Conservation (phyloP, 352 stramenopile species). For the Chrysophaeum taylorii region DNA sequence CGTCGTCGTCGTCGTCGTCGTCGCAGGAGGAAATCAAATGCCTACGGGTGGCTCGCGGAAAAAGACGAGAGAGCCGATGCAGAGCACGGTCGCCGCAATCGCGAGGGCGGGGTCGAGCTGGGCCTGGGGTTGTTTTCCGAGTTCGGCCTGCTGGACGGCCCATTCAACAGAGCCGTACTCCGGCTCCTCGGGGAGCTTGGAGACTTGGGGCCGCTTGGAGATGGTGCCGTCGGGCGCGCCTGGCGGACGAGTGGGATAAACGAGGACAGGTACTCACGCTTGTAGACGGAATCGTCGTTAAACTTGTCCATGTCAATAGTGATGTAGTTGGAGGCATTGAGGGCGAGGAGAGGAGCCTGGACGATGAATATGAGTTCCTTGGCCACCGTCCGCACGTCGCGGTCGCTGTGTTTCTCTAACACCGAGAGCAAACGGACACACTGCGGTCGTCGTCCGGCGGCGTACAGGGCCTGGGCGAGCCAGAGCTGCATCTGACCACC, state of each 20-base stretch:
- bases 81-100: neutral
- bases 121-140: neutral
- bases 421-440: neutral
- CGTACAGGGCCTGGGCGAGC: constrained; percentile 1
- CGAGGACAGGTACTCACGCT: too few relatives aligned
- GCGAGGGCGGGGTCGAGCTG: neutral
- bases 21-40: too few relatives aligned
- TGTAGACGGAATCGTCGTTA: neutral
- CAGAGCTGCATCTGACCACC: constrained; percentile 5
- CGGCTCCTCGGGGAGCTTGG: neutral
- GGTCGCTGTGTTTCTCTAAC: neutral
- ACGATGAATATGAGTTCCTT: neutral
- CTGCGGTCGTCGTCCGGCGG: neutral
- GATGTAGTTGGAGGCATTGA: neutral
- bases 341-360: neutral
- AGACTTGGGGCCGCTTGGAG: neutral
- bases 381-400: neutral
- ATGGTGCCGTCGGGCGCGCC: neutral
- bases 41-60: too few relatives aligned
- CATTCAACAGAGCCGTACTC: constrained; percentile 3
- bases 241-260: too few relatives aligned
- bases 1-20: too few relatives aligned
- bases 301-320: constrained; percentile 3
- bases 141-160: neutral
- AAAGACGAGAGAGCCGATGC: neutral